Conservation (phyloP, 2,329 filamentous ascomycete genomes). For the Hypoxylon sp. region DNA sequence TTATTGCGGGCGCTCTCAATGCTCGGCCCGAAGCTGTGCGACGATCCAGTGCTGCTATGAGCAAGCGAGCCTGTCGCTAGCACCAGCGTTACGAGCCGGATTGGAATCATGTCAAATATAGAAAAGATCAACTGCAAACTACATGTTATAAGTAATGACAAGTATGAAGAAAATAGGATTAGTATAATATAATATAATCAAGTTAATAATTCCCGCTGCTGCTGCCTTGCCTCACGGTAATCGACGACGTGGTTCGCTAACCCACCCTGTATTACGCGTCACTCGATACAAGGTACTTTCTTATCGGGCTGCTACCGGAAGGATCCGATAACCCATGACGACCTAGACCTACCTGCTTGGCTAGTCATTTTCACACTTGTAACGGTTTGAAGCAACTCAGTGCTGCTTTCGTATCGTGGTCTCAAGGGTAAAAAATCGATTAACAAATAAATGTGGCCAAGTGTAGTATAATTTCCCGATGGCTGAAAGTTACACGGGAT, state of each 20-base stretch:
- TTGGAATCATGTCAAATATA: neutral
- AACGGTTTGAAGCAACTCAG: neutral
- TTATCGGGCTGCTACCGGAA: slow-evolving; percentile 17
- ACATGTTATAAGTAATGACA: neutral
- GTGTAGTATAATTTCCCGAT: neutral
- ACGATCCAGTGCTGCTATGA: slow-evolving; percentile 5
- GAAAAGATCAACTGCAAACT: neutral
- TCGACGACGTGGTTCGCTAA: slow-evolving; percentile 10
- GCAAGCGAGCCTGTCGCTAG: slow-evolving; percentile 26
- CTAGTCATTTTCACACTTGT: neutral
- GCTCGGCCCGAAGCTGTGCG: slow-evolving; percentile 54
- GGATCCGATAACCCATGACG: neutral
- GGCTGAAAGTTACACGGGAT: no score
- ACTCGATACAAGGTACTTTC: slow-evolving; percentile 29
- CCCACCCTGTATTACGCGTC: slow-evolving; percentile 28
- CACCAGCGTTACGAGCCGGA: slow-evolving; percentile 15
- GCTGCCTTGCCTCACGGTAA: slow-evolving; percentile 10
- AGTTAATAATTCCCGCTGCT: neutral
- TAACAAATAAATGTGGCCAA: neutral
- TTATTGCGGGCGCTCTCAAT: slow-evolving; percentile 62
- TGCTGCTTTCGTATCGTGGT: neutral
- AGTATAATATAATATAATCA: neutral
- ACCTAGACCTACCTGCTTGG: neutral
- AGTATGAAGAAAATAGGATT: neutral
- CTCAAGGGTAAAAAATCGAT: neutral